These are phyloP conservation scores for Phaseolus lunatus DNA, from an alignment of 306 rosid species.

Conservation along the genomic window DNA sequence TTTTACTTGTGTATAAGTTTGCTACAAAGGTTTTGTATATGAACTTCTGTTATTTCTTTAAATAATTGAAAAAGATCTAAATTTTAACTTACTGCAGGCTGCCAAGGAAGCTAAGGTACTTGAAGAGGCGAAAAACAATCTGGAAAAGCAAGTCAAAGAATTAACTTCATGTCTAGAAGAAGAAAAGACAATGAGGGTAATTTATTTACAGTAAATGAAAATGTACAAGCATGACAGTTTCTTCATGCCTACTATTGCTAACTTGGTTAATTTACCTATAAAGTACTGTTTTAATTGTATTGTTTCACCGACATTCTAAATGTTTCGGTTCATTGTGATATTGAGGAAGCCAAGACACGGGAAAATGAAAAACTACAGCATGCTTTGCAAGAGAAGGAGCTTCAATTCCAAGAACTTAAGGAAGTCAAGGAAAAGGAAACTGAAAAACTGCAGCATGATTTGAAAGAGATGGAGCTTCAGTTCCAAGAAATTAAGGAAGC, in stretches of 20 bases:
- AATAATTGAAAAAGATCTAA: constrained; percentile 4
- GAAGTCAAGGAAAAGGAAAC: constrained; percentile 18
- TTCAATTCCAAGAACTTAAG: constrained; percentile 1
- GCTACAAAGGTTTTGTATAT: neutral
- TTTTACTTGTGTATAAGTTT: neutral
- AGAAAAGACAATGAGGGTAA: constrained; percentile 86
- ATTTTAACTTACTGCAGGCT: constrained; percentile 60
- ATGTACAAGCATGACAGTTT: constrained; percentile 20
- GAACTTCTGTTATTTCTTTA: neutral
- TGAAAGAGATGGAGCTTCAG: constrained; percentile 47
- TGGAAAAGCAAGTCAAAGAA: constrained; percentile 92
- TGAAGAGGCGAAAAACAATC: constrained; percentile 79
- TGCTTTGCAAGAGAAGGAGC: constrained; percentile 46
- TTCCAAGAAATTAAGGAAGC: constrained; percentile 22
- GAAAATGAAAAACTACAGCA: neutral
- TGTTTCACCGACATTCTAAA: constrained; percentile 41
- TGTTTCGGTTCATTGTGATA: constrained; percentile 47
- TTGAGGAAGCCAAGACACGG: constrained; percentile 65
- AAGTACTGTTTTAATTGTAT: neutral
- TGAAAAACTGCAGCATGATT: neutral
- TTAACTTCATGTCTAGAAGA: constrained; percentile 64
- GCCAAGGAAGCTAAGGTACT: constrained; percentile 92
- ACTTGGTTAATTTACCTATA: neutral
- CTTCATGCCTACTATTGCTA: neutral
- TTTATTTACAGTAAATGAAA: constrained; percentile 27